A percentile compares a stretch with the other conserved stretches of the same genome.
These are phyloP conservation scores for Pichia sp. DNA, from an alignment of 1,139 yeast genomes.

Conservation along the genomic window DNA sequence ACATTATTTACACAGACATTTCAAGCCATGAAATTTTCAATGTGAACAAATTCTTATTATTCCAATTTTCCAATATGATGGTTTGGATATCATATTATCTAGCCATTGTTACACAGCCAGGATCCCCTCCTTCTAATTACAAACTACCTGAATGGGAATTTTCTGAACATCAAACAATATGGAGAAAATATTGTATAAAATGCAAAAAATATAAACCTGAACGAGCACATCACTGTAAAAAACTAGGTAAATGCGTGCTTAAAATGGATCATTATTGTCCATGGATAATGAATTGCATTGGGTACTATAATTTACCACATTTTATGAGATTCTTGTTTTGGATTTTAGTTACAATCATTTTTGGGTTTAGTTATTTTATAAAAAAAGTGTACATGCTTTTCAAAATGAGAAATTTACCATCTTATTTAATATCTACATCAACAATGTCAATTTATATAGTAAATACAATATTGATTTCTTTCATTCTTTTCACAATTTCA, in stretches of 20 bases:
- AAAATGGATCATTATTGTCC: slow-evolving; percentile 86
- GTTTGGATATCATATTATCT: slow-evolving; percentile 66
- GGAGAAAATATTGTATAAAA: slow-evolving; percentile 61
- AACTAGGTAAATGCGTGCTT: slow-evolving; percentile 55
- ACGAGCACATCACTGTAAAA: slow-evolving; percentile 73
- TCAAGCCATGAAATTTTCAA: no score
- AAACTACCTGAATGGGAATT: slow-evolving; percentile 31
- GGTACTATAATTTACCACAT: slow-evolving; percentile 72
- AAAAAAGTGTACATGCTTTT: slow-evolving; percentile 43
- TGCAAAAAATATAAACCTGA: slow-evolving; percentile 67
- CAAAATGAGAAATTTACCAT: slow-evolving; percentile 49
- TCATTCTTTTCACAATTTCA: slow-evolving; percentile 54
- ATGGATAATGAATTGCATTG: slow-evolving; percentile 84
- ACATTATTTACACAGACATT: slow-evolving; percentile 43
- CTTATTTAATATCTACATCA: slow-evolving; percentile 47
- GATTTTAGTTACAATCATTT: slow-evolving; percentile 54
- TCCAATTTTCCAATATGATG: slow-evolving; percentile 45
- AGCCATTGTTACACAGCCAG: slow-evolving; percentile 57
- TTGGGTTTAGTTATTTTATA: slow-evolving; percentile 41
- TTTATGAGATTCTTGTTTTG: slow-evolving; percentile 72
- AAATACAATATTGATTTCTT: slow-evolving; percentile 48
- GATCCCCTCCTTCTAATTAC: slow-evolving; percentile 45
- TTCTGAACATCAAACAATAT: slow-evolving; percentile 25
- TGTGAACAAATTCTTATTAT: slow-evolving; percentile 36
- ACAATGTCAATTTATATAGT: slow-evolving; percentile 55